Base-by-base conservation (phyloP, 1,284 basidiomycete genomes). In the Marasmius sp. region DNA sequence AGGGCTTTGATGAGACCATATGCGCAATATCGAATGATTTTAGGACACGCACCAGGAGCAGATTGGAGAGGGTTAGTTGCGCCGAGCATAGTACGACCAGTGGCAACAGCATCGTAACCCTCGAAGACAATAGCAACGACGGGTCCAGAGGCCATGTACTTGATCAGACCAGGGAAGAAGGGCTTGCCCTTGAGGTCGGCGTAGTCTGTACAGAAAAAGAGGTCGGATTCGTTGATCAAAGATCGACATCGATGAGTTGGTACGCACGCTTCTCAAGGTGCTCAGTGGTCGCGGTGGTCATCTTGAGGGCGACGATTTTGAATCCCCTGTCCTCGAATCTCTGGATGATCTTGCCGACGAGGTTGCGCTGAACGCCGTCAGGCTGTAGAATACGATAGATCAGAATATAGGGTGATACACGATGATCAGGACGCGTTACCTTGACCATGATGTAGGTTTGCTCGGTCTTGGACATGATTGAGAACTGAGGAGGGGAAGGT, bases 51-150 rank as follows among this genome's bases (percentile, higher is more conserved):
- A 91, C 95, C 95, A 68, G 94, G 87, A 66, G 87, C 82, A 66
- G 96, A 98, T 58, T 85, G 86, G 65, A 98, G 88, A 64, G 97
- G 97, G 89, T 99, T 98, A 75, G 97, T 98, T 55, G 95, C 90
- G 75, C 97, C 95, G 71, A 99, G 92, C 89, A 98, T 95, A 76
- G 78, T 85, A 80, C 95, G 94, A 70, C 95, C 95, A 66, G 93
- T 95, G 86, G 97, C 97, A 83, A 97, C 95, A 69, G 94, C 94
- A 75, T 97, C 94, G 72, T 96, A 89, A 70, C 97, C 97, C 81
- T 98, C 86, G 87, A 95, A 98, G 72, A 97, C 97, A 89, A 98
- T 97, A 73, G 86, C 93, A 72, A 97, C 91, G 70, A 99, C 97
- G 70, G 97, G 97, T 66, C 97, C 97, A 66, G 93, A 88, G 61